Evolutionary conservation across 495 filamentous ascomycete species (phyloP).

Genomic region (Aspergillus haitiensis): DNA sequence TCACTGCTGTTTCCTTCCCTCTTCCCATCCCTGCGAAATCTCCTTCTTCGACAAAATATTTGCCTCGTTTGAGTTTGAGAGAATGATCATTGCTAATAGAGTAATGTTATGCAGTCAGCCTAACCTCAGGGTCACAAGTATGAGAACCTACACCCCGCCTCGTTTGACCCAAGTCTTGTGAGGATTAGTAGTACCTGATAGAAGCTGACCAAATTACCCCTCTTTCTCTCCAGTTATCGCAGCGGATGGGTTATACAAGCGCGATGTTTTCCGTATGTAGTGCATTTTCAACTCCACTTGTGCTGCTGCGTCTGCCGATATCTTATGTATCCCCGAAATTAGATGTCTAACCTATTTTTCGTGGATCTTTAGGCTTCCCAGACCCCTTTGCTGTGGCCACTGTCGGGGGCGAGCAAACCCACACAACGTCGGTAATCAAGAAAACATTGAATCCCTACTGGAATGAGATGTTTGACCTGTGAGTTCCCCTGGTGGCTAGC

Average conservation of each 20-base stretch:
- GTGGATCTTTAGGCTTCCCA: constrained; percentile 69
- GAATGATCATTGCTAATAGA: constrained; percentile 33
- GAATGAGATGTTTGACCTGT: constrained; percentile 99
- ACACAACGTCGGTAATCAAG: constrained; percentile 92
- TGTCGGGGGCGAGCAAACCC: constrained; percentile 93
- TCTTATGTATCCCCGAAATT: constrained; percentile 1
- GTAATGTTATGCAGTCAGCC: constrained; percentile 44
- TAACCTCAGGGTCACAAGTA: constrained; percentile 68
- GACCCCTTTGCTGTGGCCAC: constrained; percentile 98
- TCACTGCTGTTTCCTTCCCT: constrained; percentile 11
- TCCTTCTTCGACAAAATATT: constrained; percentile 2
- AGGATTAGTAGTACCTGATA: constrained; percentile 11
- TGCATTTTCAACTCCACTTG: neutral
- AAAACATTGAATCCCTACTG: constrained; percentile 98
- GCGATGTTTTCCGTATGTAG: constrained; percentile 89
- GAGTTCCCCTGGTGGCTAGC: constrained; percentile 11
- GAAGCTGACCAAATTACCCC: constrained; percentile 23
- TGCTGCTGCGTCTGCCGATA: constrained; percentile 3
- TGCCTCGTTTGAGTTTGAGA: neutral
- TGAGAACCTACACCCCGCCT: constrained; percentile 27
- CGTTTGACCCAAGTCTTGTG: neutral
- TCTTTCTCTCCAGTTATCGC: constrained; percentile 72
- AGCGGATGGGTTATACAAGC: constrained; percentile 96
- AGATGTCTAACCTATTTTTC: constrained; percentile 25
- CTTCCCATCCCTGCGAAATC: neutral